These are phyloP conservation scores for Agarophyton chilense DNA, from an alignment of 23 red algal species.

Conservation along the genomic window DNA sequence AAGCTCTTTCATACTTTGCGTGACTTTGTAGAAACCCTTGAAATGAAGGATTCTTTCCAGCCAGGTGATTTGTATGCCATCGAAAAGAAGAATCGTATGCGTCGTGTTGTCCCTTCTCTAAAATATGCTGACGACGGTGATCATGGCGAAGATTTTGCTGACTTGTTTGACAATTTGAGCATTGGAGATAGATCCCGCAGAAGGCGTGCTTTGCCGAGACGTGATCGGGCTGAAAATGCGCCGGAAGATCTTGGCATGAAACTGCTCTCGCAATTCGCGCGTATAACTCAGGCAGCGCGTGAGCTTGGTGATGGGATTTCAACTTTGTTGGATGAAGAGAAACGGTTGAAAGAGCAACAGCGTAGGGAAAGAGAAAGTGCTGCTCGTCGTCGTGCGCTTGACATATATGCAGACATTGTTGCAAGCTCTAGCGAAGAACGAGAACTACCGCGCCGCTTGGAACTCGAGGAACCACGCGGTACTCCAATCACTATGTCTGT, in stretches of 20 bases:
- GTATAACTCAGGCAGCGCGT: slow-evolving; percentile 57
- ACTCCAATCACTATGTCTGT: slow-evolving; percentile 16
- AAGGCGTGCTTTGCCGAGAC: not conserved
- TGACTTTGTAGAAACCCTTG: slow-evolving; percentile 8
- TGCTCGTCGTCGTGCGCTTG: slow-evolving; percentile 61
- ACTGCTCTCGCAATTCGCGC: slow-evolving; percentile 70
- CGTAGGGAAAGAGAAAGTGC: slow-evolving; percentile 33
- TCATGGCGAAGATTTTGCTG: slow-evolving; percentile 13
- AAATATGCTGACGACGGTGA: not conserved
- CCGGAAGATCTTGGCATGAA: slow-evolving; percentile 27
- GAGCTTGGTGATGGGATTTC: slow-evolving; percentile 52
- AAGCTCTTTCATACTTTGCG: slow-evolving; percentile 57
- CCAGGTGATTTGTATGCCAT: slow-evolving; percentile 46
- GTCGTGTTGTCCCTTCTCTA: slow-evolving; percentile 47
- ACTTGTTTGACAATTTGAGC: slow-evolving; percentile 6
- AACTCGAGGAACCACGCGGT: slow-evolving; percentile 39
- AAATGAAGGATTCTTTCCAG: slow-evolving; percentile 5
- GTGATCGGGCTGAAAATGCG: not conserved
- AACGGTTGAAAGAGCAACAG: slow-evolving; percentile 8
- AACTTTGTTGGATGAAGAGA: slow-evolving; percentile 39
- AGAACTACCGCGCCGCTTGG: slow-evolving; percentile 55
- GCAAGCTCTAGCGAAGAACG: slow-evolving; percentile 46
- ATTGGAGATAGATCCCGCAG: slow-evolving; percentile 4
- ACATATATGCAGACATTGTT: slow-evolving; percentile 60
- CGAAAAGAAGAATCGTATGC: slow-evolving; percentile 56